Evolutionary conservation across 176 grass and related monocot species (phyloP).

Genomic region (Dactylis glomerata): DNA sequence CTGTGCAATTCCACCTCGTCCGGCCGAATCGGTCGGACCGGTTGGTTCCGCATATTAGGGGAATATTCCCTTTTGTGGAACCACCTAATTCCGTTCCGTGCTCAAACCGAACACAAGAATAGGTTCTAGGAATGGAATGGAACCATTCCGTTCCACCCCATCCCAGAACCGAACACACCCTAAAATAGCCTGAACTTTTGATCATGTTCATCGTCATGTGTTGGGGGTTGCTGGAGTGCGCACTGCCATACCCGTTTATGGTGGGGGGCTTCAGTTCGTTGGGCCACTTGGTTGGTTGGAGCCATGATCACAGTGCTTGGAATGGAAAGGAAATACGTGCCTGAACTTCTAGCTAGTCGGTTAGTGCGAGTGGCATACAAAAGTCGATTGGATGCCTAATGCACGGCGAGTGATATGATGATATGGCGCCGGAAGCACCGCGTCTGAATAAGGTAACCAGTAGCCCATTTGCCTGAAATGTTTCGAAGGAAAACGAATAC

Average conservation of each 20-base stretch:
- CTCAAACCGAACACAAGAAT: too few relatives aligned
- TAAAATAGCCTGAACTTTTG: background rate
- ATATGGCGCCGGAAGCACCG: background rate
- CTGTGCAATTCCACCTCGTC: too few relatives aligned
- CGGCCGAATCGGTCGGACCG: too few relatives aligned
- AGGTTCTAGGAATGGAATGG: too few relatives aligned
- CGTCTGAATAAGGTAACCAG: background rate
- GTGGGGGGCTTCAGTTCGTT: background rate
- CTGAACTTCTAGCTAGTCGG: background rate
- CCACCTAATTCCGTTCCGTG: too few relatives aligned
- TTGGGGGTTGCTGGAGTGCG: background rate
- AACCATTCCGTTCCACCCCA: too few relatives aligned
- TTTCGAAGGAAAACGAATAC: too few relatives aligned
- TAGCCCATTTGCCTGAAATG: background rate
- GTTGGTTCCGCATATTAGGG: too few relatives aligned
- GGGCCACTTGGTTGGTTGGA: constrained; percentile 19
- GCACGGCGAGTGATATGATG: too few relatives aligned
- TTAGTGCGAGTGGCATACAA: background rate
- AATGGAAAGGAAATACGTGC: background rate
- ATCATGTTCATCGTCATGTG: background rate
- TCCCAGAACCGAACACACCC: too few relatives aligned
- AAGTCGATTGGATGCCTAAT: background rate
- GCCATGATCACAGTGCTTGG: background rate
- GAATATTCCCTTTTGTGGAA: too few relatives aligned
- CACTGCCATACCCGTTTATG: background rate